Conservation (phyloP, 2,329 filamentous ascomycete genomes). For the Drechslerella stenobrocha region DNA sequence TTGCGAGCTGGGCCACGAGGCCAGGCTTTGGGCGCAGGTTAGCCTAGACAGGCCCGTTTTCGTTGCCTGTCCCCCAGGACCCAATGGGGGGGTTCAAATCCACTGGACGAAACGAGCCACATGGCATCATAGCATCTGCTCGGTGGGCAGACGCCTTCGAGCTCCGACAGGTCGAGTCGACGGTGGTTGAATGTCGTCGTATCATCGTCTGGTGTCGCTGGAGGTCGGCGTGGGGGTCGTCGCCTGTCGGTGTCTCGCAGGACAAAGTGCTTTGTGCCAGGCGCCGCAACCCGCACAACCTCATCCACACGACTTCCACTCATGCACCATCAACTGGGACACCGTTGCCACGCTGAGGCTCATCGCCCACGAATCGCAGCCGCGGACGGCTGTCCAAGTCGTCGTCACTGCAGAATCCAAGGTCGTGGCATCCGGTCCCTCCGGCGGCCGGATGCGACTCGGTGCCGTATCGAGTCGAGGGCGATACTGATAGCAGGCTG, state of each 20-base stretch:
- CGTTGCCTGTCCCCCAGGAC: constrained; percentile 22
- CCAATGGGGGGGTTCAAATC: constrained; percentile 22
- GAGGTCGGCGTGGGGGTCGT: constrained; percentile 36
- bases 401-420: no score
- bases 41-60: constrained; percentile 44
- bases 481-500: constrained; percentile 6
- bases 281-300: no score
- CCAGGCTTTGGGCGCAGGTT: constrained; percentile 35
- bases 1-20: constrained; percentile 48
- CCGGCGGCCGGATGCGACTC: no score
- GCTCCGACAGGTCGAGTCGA: constrained; percentile 17
- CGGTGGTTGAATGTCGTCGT: no score
- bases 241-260: no score
- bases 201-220: no score
- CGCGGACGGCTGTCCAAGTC: background rate
- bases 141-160: no score
- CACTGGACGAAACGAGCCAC: constrained; percentile 39
- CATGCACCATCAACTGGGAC: no score
- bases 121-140: constrained; percentile 44
- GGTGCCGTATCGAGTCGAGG: no score
- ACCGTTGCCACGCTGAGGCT: constrained; percentile 47
- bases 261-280: no score
- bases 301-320: no score
- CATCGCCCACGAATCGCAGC: constrained; percentile 5
- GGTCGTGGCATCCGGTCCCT: no score